phyloP scores from a whole-genome alignment of 2,329 filamentous ascomycete genomes.

The Penicillium sp. region DNA sequence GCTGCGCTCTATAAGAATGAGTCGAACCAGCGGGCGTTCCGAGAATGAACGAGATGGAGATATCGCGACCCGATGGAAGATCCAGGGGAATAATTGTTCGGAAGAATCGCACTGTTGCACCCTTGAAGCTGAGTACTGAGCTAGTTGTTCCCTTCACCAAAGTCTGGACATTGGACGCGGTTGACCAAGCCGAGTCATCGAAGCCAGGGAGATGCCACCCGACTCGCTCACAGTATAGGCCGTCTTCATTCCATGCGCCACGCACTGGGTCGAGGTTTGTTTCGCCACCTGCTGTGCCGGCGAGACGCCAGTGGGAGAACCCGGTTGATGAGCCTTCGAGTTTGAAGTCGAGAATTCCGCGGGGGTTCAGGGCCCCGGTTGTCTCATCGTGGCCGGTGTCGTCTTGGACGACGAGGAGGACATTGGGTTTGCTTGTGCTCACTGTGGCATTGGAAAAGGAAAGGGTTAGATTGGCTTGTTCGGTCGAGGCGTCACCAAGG shows the following conservation, averaged over 20 bases:
- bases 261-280: slow-evolving; percentile 55
- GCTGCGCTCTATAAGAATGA: slow-evolving; percentile 50
- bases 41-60: slow-evolving; percentile 57
- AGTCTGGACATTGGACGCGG: not conserved
- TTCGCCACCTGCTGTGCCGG: slow-evolving; percentile 56
- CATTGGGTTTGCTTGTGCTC: slow-evolving; percentile 50
- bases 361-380: slow-evolving; percentile 29
- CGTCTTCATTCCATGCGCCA: slow-evolving; percentile 58
- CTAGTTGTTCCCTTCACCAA: not conserved
- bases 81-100: slow-evolving; percentile 52
- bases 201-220: slow-evolving; percentile 60
- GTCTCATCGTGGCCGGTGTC: slow-evolving; percentile 43
- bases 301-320: slow-evolving; percentile 58
- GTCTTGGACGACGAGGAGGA: slow-evolving; percentile 60
- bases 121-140: slow-evolving; percentile 44
- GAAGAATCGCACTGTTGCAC: slow-evolving; percentile 57
- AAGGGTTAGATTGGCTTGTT: slow-evolving; percentile 38
- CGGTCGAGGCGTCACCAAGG: slow-evolving; percentile 40
- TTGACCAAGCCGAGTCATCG: slow-evolving; percentile 48
- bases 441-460: slow-evolving; percentile 53
- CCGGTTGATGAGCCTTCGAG: slow-evolving; percentile 45
- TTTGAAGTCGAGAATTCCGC: slow-evolving; percentile 47
- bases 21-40: slow-evolving; percentile 41
- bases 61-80: slow-evolving; percentile 53
- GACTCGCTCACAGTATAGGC: slow-evolving; percentile 57